These are phyloP conservation scores for Datisca glomerata DNA, from an alignment of 306 rosid species.

Conservation along the genomic window DNA sequence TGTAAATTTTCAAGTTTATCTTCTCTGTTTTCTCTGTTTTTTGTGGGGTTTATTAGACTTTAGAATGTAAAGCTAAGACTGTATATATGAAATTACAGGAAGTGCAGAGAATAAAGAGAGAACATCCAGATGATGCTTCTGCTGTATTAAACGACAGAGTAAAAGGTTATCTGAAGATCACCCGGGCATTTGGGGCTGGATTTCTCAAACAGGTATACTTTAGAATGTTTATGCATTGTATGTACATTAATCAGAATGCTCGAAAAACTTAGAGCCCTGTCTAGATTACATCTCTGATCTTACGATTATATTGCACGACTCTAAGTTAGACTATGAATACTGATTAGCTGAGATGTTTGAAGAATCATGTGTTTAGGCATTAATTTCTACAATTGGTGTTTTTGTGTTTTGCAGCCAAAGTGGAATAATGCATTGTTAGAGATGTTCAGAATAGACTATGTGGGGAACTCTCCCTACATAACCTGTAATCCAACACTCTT, in stretches of 20 bases:
- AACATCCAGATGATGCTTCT: constrained; percentile 58
- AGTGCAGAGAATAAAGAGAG: constrained; percentile 49
- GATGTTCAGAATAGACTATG: constrained; percentile 57
- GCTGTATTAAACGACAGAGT: constrained; percentile 51
- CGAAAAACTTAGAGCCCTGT: no score
- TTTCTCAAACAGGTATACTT: constrained; percentile 85
- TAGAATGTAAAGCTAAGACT: neutral
- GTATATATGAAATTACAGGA: no score
- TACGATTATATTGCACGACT: no score
- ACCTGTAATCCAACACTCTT: constrained; percentile 52
- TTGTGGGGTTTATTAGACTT: neutral
- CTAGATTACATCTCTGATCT: no score
- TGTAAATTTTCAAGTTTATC: neutral
- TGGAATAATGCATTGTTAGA: constrained; percentile 66
- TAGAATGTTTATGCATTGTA: no score
- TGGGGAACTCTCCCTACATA: constrained; percentile 59
- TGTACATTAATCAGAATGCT: no score
- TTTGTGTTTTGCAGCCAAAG: constrained; percentile 49
- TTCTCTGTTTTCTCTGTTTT: neutral
- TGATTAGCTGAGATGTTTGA: no score
- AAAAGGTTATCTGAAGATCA: constrained; percentile 73
- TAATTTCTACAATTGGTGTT: no score
- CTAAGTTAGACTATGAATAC: no score
- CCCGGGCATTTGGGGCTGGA: constrained; percentile 84
- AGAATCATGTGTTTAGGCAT: no score